Percentiles rank a stretch among this genome's conserved stretches.
Conservation (phyloP, 495 filamentous ascomycete genomes). For the Parathielavia hyrcaniae region DNA sequence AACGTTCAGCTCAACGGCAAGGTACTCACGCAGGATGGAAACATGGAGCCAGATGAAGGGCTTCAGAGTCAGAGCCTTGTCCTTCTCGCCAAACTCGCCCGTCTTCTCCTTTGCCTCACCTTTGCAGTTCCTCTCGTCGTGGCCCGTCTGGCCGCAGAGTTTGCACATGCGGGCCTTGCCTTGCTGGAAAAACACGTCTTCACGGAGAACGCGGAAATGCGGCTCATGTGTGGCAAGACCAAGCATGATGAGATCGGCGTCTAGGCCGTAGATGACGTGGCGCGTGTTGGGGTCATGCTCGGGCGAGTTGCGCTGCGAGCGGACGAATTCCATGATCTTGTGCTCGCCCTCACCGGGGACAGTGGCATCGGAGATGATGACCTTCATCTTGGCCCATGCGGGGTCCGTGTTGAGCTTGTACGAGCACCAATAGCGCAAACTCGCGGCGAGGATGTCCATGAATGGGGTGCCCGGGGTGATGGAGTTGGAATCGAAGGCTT, state of each 20-base stretch:
- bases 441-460: conserved; percentile 93
- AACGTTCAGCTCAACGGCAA: conserved; percentile 80
- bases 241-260: conserved; percentile 98
- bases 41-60: conserved; percentile 99
- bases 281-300: conserved; percentile 94
- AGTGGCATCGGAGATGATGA: conserved; percentile 96
- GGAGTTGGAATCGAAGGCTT: conserved; percentile 95
- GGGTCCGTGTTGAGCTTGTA: conserved; percentile 98
- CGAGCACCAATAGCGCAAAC: conserved; percentile 87
- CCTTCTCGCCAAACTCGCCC: conserved; percentile 81
- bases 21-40: conserved; percentile 82
- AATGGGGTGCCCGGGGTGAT: conserved; percentile 98
- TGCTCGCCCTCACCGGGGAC: conserved; percentile 98
- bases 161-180: conserved; percentile 71
- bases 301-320: conserved; percentile 82
- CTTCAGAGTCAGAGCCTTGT: conserved; percentile 60
- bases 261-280: conserved; percentile 91
- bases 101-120: conserved; percentile 78
- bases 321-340: conserved; percentile 98
- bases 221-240: conserved; percentile 96
- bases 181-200: conserved; percentile 93
- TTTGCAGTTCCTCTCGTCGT: conserved; percentile 74
- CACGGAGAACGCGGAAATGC: conserved; percentile 91
- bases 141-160: conserved; percentile 84
- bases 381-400: conserved; percentile 93